Evolutionary conservation across 148 eudicot genomes (phyloP).

Genomic region (Fagopyrum homotropicum): DNA sequence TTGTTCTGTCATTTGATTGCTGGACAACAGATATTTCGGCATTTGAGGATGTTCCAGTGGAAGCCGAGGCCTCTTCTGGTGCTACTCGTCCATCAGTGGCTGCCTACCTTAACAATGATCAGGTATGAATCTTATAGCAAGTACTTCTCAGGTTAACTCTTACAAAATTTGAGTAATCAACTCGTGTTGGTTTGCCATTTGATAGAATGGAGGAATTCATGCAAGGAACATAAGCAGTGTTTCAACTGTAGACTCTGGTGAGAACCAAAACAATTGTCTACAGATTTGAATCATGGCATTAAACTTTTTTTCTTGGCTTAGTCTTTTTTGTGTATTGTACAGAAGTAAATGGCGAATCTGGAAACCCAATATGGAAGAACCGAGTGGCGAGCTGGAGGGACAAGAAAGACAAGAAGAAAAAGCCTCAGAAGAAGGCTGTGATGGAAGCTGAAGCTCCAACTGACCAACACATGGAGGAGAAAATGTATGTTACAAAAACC

Average conservation of each 20-base stretch:
- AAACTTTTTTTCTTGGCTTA: not conserved
- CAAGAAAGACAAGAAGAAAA: constrained; percentile 75
- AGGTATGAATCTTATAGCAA: constrained; percentile 31
- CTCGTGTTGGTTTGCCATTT: not conserved
- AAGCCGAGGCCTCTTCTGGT: constrained; percentile 32
- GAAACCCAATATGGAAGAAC: constrained; percentile 91
- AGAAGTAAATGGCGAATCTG: constrained; percentile 68
- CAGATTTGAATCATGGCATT: not conserved
- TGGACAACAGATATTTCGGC: constrained; percentile 37
- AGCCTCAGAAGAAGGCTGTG: constrained; percentile 30
- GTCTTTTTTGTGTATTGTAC: constrained; percentile 13
- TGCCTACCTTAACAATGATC: constrained; percentile 33
- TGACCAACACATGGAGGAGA: constrained; percentile 75
- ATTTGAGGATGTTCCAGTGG: constrained; percentile 30
- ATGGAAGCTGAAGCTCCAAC: constrained; percentile 48
- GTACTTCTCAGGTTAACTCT: not conserved
- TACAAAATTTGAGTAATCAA: not conserved
- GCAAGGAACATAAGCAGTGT: constrained; percentile 72
- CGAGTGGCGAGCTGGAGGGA: constrained; percentile 97
- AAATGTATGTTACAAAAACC: constrained; percentile 20
- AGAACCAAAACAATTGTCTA: constrained; percentile 21
- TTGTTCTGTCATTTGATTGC: not conserved
- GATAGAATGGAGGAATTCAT: constrained; percentile 66
- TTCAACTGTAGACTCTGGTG: constrained; percentile 90
- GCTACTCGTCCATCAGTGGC: constrained; percentile 32